Evolutionary conservation across 805 yeast species (phyloP), one percentile per base, ranked within the genome.

Genomic region (Candida taoyuanica): DNA sequence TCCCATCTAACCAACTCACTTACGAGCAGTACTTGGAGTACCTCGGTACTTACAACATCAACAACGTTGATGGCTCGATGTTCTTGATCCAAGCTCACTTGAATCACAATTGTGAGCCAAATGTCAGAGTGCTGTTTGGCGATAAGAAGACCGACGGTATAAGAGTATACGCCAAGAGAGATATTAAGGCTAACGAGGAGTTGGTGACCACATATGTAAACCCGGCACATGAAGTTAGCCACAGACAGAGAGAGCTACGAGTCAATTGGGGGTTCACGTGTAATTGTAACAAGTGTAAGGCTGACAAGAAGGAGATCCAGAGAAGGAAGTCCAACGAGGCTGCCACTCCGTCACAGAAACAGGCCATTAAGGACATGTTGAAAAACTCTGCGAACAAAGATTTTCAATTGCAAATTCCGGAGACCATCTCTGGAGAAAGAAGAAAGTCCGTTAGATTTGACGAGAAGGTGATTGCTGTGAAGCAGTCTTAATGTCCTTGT

Each of bases 211-310:
- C 82, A 3, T 86, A 86, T 50, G 85, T 85, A 2, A 76, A 82
- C 49, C 86, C 88, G 2, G 56, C 64, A 5, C 78, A 75, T 49
- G 73, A 76, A 3, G 73, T 79, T 7, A 74, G 70, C 32, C 76
- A 79, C 41, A 71, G 95, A 46, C 78, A 76, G 50, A 58, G 82
- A 46, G 78, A 74, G 46, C 63, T 86, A 34, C 62, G 89, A 42
- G 76, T 78, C 11, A 80, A 81, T 49, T 86, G 87, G 85, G 95
- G 95, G 4, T 86, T 86, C 57, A 53, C 71, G 15, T 86, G 95
- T 59, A 59, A 56, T 18, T 86, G 95, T 56, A 50, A 59, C 11
- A 73, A 81, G 46, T 86, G 95, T 59, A 71, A 73, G 49, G 63
- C 63, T 7, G 89, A 83, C 45, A 54, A 68, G 25, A 64, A 64